Conservation (phyloP, 768 basidiomycete genomes). For the Myochromella boudieri region DNA sequence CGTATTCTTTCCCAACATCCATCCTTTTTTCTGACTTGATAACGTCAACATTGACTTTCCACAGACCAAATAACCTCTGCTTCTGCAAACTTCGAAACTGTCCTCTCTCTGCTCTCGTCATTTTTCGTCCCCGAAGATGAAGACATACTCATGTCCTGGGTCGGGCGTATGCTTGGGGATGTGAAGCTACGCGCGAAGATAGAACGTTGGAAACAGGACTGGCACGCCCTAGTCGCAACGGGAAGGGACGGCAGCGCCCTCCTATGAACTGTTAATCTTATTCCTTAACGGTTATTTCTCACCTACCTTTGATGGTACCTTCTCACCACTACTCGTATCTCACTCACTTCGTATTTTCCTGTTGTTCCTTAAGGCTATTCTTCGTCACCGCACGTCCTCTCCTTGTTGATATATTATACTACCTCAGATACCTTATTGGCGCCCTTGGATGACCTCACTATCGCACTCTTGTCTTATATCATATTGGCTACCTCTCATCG, state of each 20-base stretch:
- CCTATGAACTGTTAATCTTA: conserved; percentile 14
- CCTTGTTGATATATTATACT: too few species aligned
- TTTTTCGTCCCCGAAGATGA: conserved; percentile 95
- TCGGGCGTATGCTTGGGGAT: conserved; percentile 56
- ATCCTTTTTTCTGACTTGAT: not conserved
- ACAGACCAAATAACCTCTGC: conserved; percentile 82
- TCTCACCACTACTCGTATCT: too few species aligned
- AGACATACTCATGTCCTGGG: conserved; percentile 79
- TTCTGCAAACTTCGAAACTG: conserved; percentile 86
- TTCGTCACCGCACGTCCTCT: too few species aligned
- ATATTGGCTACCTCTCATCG: too few species aligned
- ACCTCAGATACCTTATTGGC: too few species aligned
- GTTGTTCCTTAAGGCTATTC: too few species aligned
- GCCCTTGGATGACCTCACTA: too few species aligned
- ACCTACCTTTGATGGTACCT: too few species aligned
- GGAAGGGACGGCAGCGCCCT: conserved; percentile 65
- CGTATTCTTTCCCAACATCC: conserved; percentile 26
- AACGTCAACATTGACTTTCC: not conserved
- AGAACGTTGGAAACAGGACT: conserved; percentile 75
- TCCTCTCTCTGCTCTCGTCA: conserved; percentile 87
- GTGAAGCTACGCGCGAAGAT: conserved; percentile 73
- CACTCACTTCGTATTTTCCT: too few species aligned
- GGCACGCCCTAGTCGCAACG: conserved; percentile 65
- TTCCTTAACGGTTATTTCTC: too few species aligned
- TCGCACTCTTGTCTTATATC: too few species aligned